phyloP scores from a whole-genome alignment of 495 filamentous ascomycete species.

The Venustampulla echinocandica region DNA sequence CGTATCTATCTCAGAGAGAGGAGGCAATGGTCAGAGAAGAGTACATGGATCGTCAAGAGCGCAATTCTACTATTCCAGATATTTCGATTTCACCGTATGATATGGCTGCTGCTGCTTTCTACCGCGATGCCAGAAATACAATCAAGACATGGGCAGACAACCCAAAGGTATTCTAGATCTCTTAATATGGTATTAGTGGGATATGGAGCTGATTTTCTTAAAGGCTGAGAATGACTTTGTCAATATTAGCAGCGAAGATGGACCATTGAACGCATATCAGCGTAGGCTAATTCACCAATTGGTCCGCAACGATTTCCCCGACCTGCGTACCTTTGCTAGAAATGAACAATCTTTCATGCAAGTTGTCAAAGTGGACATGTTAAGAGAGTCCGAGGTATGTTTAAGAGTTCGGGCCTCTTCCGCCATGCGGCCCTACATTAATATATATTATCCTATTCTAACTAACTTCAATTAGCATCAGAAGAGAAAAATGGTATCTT shows the following conservation, averaged over 20 bases:
- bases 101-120: slow-evolving; percentile 47
- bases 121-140: slow-evolving; percentile 35
- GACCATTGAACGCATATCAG: slow-evolving; percentile 37
- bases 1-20: slow-evolving; percentile 63
- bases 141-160: slow-evolving; percentile 42
- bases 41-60: slow-evolving; percentile 28
- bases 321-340: slow-evolving; percentile 36
- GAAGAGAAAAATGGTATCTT: neutral
- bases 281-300: slow-evolving; percentile 62
- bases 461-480: slow-evolving; percentile 12
- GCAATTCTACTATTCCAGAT: slow-evolving; percentile 31
- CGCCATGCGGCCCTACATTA: neutral
- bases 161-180: slow-evolving; percentile 8
- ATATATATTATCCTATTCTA: neutral
- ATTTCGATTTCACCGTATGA: slow-evolving; percentile 43
- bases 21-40: slow-evolving; percentile 36
- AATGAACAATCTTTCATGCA: slow-evolving; percentile 39
- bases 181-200: neutral
- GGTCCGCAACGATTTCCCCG: slow-evolving; percentile 53
- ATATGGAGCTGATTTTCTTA: slow-evolving; percentile 1
- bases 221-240: slow-evolving; percentile 30
- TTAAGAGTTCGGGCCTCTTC: neutral
- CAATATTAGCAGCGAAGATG: slow-evolving; percentile 26
- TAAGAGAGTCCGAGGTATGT: slow-evolving; percentile 17
- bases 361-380: slow-evolving; percentile 27